Evolutionary conservation across 768 basidiomycete genomes (phyloP).

Genomic region (Tylopilus vinaceipallidus): DNA sequence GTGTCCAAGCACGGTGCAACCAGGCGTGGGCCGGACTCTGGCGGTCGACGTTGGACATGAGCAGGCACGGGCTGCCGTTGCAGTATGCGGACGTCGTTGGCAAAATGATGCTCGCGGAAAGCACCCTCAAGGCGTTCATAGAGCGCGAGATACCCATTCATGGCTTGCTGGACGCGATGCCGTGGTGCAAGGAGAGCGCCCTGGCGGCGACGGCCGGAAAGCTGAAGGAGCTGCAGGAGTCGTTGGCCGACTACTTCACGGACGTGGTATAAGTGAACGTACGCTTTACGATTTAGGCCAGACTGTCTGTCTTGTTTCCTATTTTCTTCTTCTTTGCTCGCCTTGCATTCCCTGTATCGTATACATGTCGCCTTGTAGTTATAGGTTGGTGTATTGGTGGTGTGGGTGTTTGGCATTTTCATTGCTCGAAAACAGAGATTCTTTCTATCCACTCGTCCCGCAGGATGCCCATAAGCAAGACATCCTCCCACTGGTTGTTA

Average conservation of each 20-base stretch:
- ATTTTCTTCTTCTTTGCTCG: not conserved
- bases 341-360: conserved; percentile 6
- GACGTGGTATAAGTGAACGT: conserved; percentile 34
- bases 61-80: conserved; percentile 38
- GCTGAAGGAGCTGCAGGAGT: conserved; percentile 46
- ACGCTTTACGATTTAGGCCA: not conserved
- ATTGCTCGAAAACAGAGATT: conserved; percentile 22
- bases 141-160: conserved; percentile 41
- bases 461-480: conserved; percentile 38
- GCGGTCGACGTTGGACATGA: conserved; percentile 41
- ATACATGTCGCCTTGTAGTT: conserved; percentile 12
- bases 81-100: conserved; percentile 46
- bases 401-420: conserved; percentile 8
- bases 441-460: conserved; percentile 38
- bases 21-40: conserved; percentile 46
- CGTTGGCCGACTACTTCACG: conserved; percentile 45
- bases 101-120: conserved; percentile 46
- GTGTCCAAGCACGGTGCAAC: conserved; percentile 40
- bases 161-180: conserved; percentile 42
- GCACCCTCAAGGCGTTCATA: conserved; percentile 44
- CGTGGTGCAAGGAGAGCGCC: conserved; percentile 44
- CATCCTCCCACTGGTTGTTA: conserved; percentile 38
- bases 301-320: too few species aligned
- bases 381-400: not conserved
- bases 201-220: conserved; percentile 41